Base-by-base conservation (phyloP, 2,329 filamentous ascomycete genomes). In the Penicillium sclerotiorum region DNA sequence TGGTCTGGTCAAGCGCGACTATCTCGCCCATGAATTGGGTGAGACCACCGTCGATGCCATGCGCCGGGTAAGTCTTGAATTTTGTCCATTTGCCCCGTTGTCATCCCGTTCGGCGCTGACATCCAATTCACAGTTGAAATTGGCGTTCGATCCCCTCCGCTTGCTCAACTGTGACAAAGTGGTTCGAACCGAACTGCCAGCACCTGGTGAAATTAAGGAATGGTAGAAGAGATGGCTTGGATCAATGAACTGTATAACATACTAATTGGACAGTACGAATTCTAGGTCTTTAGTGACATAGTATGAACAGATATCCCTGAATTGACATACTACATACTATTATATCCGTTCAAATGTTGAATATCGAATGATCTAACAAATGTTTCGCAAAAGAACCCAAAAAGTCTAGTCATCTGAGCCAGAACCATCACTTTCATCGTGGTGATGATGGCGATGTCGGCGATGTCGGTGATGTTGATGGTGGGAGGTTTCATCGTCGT, bases 1-100 rank as follows among this genome's bases (percentile, higher is more conserved):
- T 41, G 86, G 86, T 1, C 73, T 89, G 8, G 82, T 87, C 28
- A 89, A 89, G 68, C 77, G 86, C 50, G 86, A 87, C 59, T 84
- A 84, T 62, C 68, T 84, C 17, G 70, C 76, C 38, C 81, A 87
- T 63, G 85, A 88, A 63, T 63, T 88, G 43, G 84, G 84, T 1
- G 70, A 78, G 52, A 69, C 71, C 17, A 83, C 84, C 1, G 81
- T 88, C 21, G 81, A 85, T 69, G 70, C 83, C 30, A 88, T 88
- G 85, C 77, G 84, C 59, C 80, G 78, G 68, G 79, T 82, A 67
- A 72, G 78, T 72, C 36, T 13, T 9, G 28, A 15, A 30, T n/a
- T n/a, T n/a, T n/a, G n/a, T n/a, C n/a, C n/a, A n/a, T n/a, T n/a
- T n/a, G n/a, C n/a, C n/a, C n/a, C n/a, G n/a, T n/a, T n/a, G n/a